Evolutionary conservation across 2,329 filamentous ascomycete genomes (phyloP), one percentile per base, ranked within the genome.

Genomic region (Claviceps spartinae): DNA sequence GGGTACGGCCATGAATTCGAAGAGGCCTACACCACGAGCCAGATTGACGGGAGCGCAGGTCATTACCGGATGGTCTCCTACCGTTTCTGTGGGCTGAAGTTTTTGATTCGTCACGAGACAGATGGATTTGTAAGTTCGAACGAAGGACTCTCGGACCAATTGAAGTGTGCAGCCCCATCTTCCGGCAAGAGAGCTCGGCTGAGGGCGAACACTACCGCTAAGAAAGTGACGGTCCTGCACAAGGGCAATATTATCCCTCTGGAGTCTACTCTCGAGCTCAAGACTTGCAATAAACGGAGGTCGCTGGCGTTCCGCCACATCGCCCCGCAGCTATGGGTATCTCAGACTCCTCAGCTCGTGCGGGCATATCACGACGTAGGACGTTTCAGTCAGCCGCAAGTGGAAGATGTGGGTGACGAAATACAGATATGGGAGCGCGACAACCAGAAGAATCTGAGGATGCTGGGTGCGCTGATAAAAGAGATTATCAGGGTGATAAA

Each of bases 1-100:
- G 72, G 72, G 1, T 73, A 60, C 56, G 70, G 71, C n/a, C 69
- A 71, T 52, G 62, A 70, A 54, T 75, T 72, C 54, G 68, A 74
- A 54, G 73, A 73, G 53, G 61, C 59, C 5, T 72, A 65, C 58
- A 76, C 73, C 3, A 63, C 44, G 5, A 48, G 46, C 46, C 53
- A 66, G 50, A 58, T 72, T 44, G 20, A 26, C 2, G 61, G 57
- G 3, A 70, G 67, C 55, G 73, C 69, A 43, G 69, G 69, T 16
- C 68, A 76, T 56, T 65, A 75, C 55, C 61, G 71, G 43, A 68
- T 76, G 22, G 62, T 75, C 40, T 67, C 64, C 0, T 77, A 76
- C 56, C 53, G 52, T 13, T 71, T 76, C 49, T 60, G 67, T 38
- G 67, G 60, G 20, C 51, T 75, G 50, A 66, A 61, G 4, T 61